These are phyloP conservation scores for Lentinula detonsa DNA, from an alignment of 768 basidiomycete genomes.

Conservation along the genomic window DNA sequence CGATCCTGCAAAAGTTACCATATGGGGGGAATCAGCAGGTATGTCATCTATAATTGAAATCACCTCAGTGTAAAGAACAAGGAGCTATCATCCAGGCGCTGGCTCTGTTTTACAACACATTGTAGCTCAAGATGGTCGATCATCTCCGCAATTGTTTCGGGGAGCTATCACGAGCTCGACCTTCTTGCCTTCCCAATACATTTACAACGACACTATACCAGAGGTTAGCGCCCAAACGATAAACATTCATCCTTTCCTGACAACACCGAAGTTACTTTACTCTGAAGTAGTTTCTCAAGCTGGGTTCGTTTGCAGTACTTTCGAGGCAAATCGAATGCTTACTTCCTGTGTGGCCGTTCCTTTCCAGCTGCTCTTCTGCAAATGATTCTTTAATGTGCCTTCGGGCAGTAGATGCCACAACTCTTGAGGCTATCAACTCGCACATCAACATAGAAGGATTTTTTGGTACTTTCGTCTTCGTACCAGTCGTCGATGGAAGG, in stretches of 20 bases:
- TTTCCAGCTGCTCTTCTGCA: constrained; percentile 15
- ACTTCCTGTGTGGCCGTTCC: not conserved
- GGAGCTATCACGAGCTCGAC: constrained; percentile 27
- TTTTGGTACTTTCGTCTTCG: constrained; percentile 23
- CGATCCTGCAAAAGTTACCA: constrained; percentile 24
- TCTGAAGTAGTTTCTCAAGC: constrained; percentile 15
- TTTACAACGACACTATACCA: constrained; percentile 22
- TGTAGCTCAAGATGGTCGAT: constrained; percentile 24
- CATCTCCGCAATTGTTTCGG: constrained; percentile 24
- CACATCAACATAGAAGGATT: constrained; percentile 18
- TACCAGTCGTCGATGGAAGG: constrained; percentile 29
- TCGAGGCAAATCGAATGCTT: not conserved
- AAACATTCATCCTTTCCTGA: not conserved
- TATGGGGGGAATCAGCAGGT: constrained; percentile 29
- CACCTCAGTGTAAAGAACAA: not conserved
- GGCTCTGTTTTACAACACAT: constrained; percentile 28
- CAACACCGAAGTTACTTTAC: constrained; percentile 11
- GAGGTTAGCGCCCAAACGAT: constrained; percentile 13
- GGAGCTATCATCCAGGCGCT: constrained; percentile 12
- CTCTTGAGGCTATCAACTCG: constrained; percentile 20
- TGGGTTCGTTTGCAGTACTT: constrained; percentile 9
- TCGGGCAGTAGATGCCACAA: constrained; percentile 12
- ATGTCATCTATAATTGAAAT: not conserved
- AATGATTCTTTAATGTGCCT: constrained; percentile 13
- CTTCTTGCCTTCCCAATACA: constrained; percentile 27